phyloP scores from a whole-genome alignment of 768 basidiomycete species.

The Mycena polygramma region DNA sequence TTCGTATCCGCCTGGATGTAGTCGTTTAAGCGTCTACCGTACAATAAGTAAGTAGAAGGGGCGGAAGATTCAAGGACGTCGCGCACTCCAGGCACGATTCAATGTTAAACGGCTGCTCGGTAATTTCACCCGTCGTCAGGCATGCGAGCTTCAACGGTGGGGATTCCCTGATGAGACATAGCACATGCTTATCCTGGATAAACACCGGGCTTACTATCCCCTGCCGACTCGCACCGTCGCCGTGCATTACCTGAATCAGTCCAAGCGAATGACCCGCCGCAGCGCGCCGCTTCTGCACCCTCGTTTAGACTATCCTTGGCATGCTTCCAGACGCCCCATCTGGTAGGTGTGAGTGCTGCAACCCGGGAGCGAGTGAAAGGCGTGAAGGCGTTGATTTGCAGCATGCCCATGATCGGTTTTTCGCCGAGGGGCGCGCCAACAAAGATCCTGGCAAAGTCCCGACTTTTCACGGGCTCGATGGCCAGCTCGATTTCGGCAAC shows the following conservation, averaged over 20 bases:
- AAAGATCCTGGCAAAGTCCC: conserved; percentile 8
- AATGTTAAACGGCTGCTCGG: neutral
- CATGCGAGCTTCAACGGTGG: neutral
- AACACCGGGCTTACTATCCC: too few relatives aligned
- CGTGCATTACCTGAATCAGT: neutral
- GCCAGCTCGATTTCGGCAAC: neutral
- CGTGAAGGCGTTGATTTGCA: neutral
- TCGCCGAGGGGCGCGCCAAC: neutral
- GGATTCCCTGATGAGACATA: neutral
- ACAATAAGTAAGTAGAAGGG: too few relatives aligned
- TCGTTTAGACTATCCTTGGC: too few relatives aligned
- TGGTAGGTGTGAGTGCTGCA: too few relatives aligned
- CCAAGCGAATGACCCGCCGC: neutral
- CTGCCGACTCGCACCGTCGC: neutral
- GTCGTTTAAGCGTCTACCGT: neutral
- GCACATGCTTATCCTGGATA: neutral
- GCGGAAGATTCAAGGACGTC: neutral
- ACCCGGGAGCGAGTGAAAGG: neutral
- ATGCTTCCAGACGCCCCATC: too few relatives aligned
- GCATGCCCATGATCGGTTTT: neutral
- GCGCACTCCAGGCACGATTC: neutral
- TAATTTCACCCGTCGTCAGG: neutral
- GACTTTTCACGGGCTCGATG: neutral
- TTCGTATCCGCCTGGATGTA: neutral
- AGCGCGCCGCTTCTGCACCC: too few relatives aligned